These are phyloP conservation scores for Aureobasidium vineae DNA, from an alignment of 2,329 filamentous ascomycete genomes.

Conservation along the genomic window DNA sequence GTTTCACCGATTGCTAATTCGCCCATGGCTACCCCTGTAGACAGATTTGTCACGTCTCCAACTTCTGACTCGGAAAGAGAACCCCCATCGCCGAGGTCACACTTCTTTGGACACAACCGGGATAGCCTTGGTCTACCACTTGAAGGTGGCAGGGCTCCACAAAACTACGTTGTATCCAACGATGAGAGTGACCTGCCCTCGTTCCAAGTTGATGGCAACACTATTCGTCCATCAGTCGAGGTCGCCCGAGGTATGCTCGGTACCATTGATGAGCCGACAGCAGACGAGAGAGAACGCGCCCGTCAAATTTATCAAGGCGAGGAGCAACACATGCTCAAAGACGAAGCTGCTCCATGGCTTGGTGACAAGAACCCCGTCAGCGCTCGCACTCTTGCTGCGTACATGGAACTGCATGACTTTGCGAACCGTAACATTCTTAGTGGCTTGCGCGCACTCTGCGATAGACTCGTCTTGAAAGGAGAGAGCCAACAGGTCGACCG, in stretches of 20 bases:
- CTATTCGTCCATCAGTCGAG: constrained; percentile 33
- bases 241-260: constrained; percentile 26
- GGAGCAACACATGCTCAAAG: constrained; percentile 75
- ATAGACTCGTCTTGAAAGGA: constrained; percentile 75
- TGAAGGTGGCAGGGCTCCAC: neutral
- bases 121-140: constrained; percentile 13
- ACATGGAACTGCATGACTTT: constrained; percentile 93
- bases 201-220: constrained; percentile 51
- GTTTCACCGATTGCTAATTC: constrained; percentile 24
- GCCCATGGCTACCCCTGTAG: neutral
- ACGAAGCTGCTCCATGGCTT: constrained; percentile 82
- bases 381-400: constrained; percentile 63
- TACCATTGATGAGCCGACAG: constrained; percentile 48
- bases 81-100: neutral
- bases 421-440: constrained; percentile 73
- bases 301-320: constrained; percentile 79
- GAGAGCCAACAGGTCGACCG: constrained; percentile 97
- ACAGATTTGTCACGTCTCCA: constrained; percentile 13
- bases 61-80: neutral
- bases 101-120: neutral
- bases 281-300: constrained; percentile 74
- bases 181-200: constrained; percentile 6
- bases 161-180: neutral
- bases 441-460: constrained; percentile 76
- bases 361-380: constrained; percentile 64